Conservation (phyloP, 2,329 filamentous ascomycete genomes). For the Arthrobotrys megalospora region DNA sequence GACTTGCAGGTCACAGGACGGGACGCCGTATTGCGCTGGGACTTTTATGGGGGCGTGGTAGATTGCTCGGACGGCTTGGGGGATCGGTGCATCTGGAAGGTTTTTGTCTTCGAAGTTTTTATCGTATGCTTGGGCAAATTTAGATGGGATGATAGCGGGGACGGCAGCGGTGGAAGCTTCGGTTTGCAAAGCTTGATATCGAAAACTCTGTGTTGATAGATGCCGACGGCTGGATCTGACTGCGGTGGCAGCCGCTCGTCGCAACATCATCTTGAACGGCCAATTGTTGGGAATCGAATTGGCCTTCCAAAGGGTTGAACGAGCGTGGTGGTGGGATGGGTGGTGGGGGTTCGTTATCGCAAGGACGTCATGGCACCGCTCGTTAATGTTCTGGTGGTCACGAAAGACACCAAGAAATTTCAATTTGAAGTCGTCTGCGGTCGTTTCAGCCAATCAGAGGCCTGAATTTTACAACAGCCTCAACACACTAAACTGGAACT, state of each 20-base stretch:
- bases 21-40: constrained; percentile 80
- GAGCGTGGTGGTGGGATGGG: constrained; percentile 27
- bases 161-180: constrained; percentile 5
- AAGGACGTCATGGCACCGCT: constrained; percentile 39
- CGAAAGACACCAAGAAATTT: constrained; percentile 47
- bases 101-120: constrained; percentile 37
- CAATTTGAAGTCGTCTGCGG: constrained; percentile 17
- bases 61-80: constrained; percentile 85
- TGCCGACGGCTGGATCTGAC: constrained; percentile 50
- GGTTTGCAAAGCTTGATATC: constrained; percentile 28
- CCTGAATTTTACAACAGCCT: constrained; percentile 28
- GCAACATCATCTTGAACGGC: constrained; percentile 46
- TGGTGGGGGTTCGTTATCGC: constrained; percentile 44
- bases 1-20: constrained; percentile 90
- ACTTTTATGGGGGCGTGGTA: constrained; percentile 88
- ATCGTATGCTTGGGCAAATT: constrained; percentile 46
- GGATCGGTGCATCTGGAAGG: constrained; percentile 72
- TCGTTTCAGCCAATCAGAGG: constrained; percentile 51
- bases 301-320: constrained; percentile 27
- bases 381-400: constrained; percentile 26
- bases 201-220: constrained; percentile 46
- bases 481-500: constrained; percentile 27
- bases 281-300: constrained; percentile 25
- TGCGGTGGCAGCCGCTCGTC: constrained; percentile 49
- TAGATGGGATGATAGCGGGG: constrained; percentile 1